phyloP scores from a whole-genome alignment of 1,139 yeast species.

The Groenewaldozyma auringiensis region DNA sequence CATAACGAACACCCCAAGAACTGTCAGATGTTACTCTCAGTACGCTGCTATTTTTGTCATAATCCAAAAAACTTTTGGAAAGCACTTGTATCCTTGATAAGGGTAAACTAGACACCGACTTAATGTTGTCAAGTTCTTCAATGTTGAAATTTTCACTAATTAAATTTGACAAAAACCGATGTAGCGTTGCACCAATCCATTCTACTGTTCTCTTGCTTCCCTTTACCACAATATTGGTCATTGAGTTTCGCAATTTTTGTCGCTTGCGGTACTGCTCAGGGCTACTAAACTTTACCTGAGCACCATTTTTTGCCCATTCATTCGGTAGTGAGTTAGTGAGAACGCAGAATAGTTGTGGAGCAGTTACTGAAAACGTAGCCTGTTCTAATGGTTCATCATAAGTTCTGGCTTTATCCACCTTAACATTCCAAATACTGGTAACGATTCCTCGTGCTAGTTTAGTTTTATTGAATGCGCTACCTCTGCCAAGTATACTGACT shows the following conservation, averaged over 20 bases:
- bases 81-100: constrained; percentile 25
- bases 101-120: constrained; percentile 17
- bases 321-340: background rate
- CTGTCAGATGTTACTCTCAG: constrained; percentile 22
- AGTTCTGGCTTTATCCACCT: background rate
- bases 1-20: constrained; percentile 17
- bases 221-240: constrained; percentile 29
- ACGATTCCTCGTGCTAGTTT: background rate
- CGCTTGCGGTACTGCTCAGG: constrained; percentile 39
- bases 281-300: constrained; percentile 2
- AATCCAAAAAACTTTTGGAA: constrained; percentile 26
- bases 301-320: constrained; percentile 33
- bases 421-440: background rate
- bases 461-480: constrained; percentile 1
- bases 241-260: constrained; percentile 17
- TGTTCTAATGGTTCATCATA: background rate
- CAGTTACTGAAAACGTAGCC: background rate
- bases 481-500: background rate
- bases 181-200: constrained; percentile 31
- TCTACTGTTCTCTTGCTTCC: constrained; percentile 31
- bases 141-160: constrained; percentile 20
- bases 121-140: constrained; percentile 14
- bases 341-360: background rate
- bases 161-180: constrained; percentile 20
- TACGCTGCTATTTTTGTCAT: constrained; percentile 14